phyloP scores from a whole-genome alignment of 2,329 filamentous ascomycete genomes.

The Calonectria pseudoturangicola region DNA sequence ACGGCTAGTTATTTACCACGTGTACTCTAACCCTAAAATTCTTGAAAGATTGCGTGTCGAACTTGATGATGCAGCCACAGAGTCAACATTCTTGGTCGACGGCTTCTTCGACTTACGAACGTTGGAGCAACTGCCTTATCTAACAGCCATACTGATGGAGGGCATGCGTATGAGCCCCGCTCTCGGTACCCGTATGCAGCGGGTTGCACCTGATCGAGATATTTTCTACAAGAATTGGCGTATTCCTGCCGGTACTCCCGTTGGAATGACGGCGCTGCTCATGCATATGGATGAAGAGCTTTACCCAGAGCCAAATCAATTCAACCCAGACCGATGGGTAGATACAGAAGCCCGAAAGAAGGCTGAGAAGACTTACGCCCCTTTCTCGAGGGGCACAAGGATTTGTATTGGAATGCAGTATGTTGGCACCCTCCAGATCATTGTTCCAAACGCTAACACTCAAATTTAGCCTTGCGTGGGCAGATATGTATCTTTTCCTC shows the following conservation, averaged over 20 bases:
- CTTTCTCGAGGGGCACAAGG: slow-evolving; percentile 17
- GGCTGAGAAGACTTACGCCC: slow-evolving; percentile 6
- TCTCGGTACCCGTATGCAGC: slow-evolving; percentile 5
- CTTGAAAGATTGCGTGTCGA: neutral
- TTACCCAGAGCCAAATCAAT: neutral
- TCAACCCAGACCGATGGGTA: slow-evolving; percentile 14
- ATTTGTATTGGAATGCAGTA: slow-evolving; percentile 23
- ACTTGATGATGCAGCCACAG: neutral
- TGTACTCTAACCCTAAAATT: neutral
- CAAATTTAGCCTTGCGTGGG: neutral
- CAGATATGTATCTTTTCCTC: neutral
- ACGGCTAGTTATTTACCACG: slow-evolving; percentile 3
- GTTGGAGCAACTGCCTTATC: slow-evolving; percentile 7
- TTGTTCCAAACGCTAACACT: neutral
- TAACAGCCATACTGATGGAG: slow-evolving; percentile 9
- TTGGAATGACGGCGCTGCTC: slow-evolving; percentile 2
- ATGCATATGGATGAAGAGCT: slow-evolving; percentile 19
- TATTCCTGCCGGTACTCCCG: slow-evolving; percentile 7
- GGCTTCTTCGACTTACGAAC: neutral
- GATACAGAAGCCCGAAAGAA: slow-evolving; percentile 4
- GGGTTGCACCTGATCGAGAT: slow-evolving; percentile 9
- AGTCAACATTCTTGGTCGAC: neutral
- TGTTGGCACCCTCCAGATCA: neutral
- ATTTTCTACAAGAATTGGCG: slow-evolving; percentile 4
- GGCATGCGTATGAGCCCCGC: slow-evolving; percentile 8